Percentiles rank a stretch among this genome's conserved stretches.
Conservation (phyloP, 1,284 basidiomycete genomes). For the Marasmius sp. region DNA sequence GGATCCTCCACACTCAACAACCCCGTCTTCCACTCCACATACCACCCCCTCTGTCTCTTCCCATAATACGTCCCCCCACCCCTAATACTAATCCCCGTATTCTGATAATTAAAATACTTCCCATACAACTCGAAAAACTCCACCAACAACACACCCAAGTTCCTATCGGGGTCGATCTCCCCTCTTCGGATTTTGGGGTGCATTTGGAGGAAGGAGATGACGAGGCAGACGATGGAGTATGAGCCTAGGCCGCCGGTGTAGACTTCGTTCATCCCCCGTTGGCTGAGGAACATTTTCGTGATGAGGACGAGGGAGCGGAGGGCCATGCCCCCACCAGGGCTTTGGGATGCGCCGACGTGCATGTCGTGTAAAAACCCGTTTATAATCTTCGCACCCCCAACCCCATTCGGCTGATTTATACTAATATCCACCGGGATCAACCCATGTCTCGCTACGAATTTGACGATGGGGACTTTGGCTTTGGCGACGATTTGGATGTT, state of each 20-base stretch:
- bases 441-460: conserved; percentile 78
- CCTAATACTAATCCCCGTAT: conserved; percentile 87
- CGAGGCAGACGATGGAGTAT: conserved; percentile 93
- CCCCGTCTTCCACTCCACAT: conserved; percentile 56
- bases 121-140: conserved; percentile 98
- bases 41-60: conserved; percentile 82
- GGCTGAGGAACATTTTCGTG: conserved; percentile 87
- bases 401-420: conserved; percentile 85
- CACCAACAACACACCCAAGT: conserved; percentile 89
- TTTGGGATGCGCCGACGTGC: conserved; percentile 34
- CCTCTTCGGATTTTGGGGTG: conserved; percentile 91
- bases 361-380: conserved; percentile 77
- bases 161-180: conserved; percentile 85
- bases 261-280: conserved; percentile 95
- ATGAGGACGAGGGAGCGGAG: conserved; percentile 82
- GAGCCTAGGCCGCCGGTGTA: conserved; percentile 94
- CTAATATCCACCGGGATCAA: conserved; percentile 87
- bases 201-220: conserved; percentile 93
- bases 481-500: conserved; percentile 84
- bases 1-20: conserved; percentile 93
- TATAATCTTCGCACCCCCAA: conserved; percentile 81
- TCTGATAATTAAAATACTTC: conserved; percentile 86
- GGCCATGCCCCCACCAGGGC: conserved; percentile 52
- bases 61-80: conserved; percentile 84
- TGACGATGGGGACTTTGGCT: conserved; percentile 93